These are phyloP conservation scores for Allomyces macrogynus DNA, from an alignment of 192 early-diverging fungal species.

Conservation along the genomic window DNA sequence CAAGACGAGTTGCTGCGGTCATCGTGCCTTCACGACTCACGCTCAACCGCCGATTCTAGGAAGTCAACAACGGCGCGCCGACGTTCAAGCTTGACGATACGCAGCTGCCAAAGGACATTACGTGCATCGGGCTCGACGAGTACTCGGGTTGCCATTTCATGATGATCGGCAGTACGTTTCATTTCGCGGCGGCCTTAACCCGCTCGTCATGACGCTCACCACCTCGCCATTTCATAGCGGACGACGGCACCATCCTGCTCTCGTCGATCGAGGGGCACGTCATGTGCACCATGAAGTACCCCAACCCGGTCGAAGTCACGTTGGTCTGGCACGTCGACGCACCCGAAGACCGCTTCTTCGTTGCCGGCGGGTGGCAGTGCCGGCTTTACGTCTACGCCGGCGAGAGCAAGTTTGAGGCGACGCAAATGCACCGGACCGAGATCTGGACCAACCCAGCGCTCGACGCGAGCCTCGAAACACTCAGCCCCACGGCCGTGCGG, in stretches of 20 bases:
- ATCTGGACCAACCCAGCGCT: background rate
- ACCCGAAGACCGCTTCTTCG: background rate
- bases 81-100: constrained; percentile 22
- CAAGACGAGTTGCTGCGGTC: too few species aligned
- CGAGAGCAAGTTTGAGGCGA: background rate
- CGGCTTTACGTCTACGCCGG: background rate
- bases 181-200: too few species aligned
- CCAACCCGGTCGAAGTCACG: background rate
- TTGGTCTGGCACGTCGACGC: constrained; percentile 2
- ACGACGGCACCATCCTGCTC: background rate
- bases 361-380: background rate
- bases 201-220: too few species aligned
- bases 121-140: constrained; percentile 25
- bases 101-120: constrained; percentile 26
- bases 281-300: background rate
- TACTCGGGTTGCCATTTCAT: constrained; percentile 12
- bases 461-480: too few species aligned
- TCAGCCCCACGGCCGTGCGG: constrained; percentile 6
- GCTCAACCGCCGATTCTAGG: constrained; percentile 3
- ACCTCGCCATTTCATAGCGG: background rate
- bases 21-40: too few species aligned
- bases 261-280: background rate
- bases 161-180: constrained; percentile 23
- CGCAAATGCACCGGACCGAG: constrained; percentile 3
- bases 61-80: constrained; percentile 19